phyloP scores from a whole-genome alignment of 2,329 filamentous ascomycete species.

The Cadophora malorum region DNA sequence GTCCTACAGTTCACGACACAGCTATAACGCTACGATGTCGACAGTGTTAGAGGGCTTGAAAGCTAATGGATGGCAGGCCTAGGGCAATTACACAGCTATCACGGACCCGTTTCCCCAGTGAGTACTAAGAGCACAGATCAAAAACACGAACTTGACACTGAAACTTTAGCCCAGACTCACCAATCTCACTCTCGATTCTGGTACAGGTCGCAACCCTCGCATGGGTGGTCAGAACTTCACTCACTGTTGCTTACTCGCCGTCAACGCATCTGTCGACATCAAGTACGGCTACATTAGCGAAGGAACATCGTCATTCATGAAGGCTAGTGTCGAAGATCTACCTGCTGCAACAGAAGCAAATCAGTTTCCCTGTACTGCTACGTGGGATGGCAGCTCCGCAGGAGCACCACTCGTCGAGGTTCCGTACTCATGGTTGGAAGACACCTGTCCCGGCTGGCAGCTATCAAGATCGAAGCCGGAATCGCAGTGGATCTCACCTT shows the following conservation, averaged over 20 bases:
- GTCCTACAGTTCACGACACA: neutral
- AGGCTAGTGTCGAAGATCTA: neutral
- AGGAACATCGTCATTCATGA: neutral
- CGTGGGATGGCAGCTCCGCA: constrained; percentile 17
- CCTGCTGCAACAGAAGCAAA: constrained; percentile 9
- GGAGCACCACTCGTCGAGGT: constrained; percentile 21
- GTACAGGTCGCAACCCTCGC: constrained; percentile 7
- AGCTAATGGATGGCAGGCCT: constrained; percentile 2
- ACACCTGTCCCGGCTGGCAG: constrained; percentile 28
- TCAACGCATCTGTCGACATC: constrained; percentile 24
- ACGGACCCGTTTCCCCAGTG: constrained; percentile 5
- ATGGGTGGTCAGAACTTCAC: constrained; percentile 22
- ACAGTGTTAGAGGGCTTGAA: neutral
- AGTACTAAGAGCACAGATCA: neutral
- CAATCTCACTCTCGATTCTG: constrained; percentile 14
- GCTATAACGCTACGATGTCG: neutral
- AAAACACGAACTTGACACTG: neutral
- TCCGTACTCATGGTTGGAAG: constrained; percentile 24
- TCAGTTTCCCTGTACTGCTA: constrained; percentile 25
- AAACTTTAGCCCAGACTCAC: neutral
- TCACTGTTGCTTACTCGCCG: constrained; percentile 26
- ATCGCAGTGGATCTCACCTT: constrained; percentile 29
- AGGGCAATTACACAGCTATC: constrained; percentile 2
- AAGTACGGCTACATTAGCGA: constrained; percentile 17
- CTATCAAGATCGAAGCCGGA: constrained; percentile 18